These are phyloP conservation scores for Takashimella tepidaria DNA, from an alignment of 1,284 basidiomycete genomes.

Conservation along the genomic window DNA sequence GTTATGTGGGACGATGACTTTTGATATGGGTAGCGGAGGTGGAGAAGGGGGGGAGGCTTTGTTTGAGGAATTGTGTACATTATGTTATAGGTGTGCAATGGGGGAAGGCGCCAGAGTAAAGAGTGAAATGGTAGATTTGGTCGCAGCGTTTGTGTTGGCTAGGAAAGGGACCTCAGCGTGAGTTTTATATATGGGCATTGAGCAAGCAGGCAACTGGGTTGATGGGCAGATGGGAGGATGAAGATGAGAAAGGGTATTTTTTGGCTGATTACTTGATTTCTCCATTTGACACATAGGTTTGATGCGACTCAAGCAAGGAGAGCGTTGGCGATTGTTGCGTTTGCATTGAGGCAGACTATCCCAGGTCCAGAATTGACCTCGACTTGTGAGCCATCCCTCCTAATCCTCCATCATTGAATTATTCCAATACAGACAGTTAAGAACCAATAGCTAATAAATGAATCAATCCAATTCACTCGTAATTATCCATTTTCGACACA, in stretches of 20 bases:
- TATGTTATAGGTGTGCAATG: constrained; percentile 86
- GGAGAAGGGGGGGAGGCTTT: constrained; percentile 41
- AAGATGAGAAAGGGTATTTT: too few relatives aligned
- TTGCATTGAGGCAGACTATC: constrained; percentile 67
- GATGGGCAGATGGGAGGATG: too few relatives aligned
- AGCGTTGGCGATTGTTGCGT: constrained; percentile 55
- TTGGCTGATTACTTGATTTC: too few relatives aligned
- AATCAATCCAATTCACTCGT: not conserved
- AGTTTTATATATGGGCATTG: too few relatives aligned
- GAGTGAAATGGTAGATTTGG: constrained; percentile 66
- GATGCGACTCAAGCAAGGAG: constrained; percentile 39
- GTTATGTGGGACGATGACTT: constrained; percentile 72
- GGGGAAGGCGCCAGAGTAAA: constrained; percentile 73
- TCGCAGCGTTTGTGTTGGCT: constrained; percentile 61
- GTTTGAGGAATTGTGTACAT: constrained; percentile 83
- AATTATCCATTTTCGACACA: not conserved
- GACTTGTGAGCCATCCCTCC: constrained; percentile 60
- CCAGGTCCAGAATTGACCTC: constrained; percentile 55
- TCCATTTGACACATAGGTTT: too few relatives aligned
- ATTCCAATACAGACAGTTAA: not conserved
- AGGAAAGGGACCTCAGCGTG: constrained; percentile 22
- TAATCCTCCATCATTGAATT: too few relatives aligned
- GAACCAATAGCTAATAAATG: not conserved
- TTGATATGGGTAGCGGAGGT: constrained; percentile 50
- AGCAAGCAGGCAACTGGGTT: too few relatives aligned